Evolutionary conservation across 116 monocot genomes (phyloP), one percentile per base, ranked within the genome.

Genomic region (Phalaenopsis hybrid): DNA sequence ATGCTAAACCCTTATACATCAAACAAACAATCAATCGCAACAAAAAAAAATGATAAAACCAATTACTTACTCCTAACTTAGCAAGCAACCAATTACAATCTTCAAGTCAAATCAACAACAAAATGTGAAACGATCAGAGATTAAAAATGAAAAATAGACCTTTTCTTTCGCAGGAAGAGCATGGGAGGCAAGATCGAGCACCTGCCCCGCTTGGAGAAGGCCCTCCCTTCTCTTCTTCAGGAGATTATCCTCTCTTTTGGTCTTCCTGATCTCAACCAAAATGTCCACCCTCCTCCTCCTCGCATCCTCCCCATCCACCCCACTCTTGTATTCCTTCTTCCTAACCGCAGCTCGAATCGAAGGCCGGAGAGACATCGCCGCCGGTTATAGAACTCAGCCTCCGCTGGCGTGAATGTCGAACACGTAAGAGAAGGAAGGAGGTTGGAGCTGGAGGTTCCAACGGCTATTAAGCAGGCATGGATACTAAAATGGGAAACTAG

Each of bases 261-360:
- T 78, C 87, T 89, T 88, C 43, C 93, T 80, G 83, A 93, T 89
- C 82, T 88, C 87, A 50, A 90, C 77, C 44, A 90, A 79, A 70
- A 83, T 83, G 51, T 87, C 88, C 83, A 90, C 90, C 74, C 93
- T 61, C 84, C 89, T 52, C 10, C 65, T 65, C 79, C 90, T 80
- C 51, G 85, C 85, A 52, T 85, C 84, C 11, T 74, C 83, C 18
- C 50, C 63, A 65, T 89, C 89, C 82, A 90, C 90, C 79, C 86
- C 85, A 15, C n/a, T 74, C 86, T 90, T 93, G 87, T 93, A 93
- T 73, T 33, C 43, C 61, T 86, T 89, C 88, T 75, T 84, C 73
- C 92, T 83, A 31, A 6, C 87, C 61, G 79, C 89, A 80, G 77
- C 34, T 82, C 81, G 55, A 52, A 6, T 44, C n/a, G 59, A 11